Evolutionary conservation across 306 rosid species (phyloP), one percentile per base, ranked within the genome.

Genomic region (Gillenia trifoliata): DNA sequence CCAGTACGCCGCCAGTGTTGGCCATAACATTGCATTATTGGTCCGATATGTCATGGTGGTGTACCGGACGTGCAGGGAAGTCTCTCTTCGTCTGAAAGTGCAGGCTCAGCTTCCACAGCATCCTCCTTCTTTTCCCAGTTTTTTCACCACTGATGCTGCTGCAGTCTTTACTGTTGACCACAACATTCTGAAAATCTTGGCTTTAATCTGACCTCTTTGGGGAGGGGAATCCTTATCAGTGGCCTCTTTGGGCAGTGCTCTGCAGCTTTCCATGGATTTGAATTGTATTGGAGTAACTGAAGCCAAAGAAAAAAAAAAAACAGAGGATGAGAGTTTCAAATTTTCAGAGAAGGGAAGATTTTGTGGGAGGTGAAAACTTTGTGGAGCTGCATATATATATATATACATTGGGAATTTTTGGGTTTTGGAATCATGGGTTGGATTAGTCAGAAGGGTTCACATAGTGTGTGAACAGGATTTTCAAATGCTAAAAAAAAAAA

Each of bases 211-310:
- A 66, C 77, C 84, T 57, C 80, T 80, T 4, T 1, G 67, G 4
- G 84, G 84, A 30, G 84, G 84, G 84, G 84, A 28, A 75, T 9
- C 28, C 80, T 75, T 19, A 16, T 54, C 64, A 26, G 5, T 54
- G 64, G 47, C n/a, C 33, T 73, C 77, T n/a, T 30, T 60, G 60
- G 68, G 31, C 68, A 29, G 59, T 11, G 20, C 12, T 73, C 41
- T 40, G 68, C 65, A 40, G n/a, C 45, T 22, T 41, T 60, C 76
- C 68, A 60, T 60, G 77, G 28, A 28, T 19, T 43, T 56, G 75
- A 8, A 23, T 17, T 71, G 36, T 56, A 65, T 1, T n/a, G 67
- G 43, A 60, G 66, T 15, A 17, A 40, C 2, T 25, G 75, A 71
- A 25, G 54, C 30, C 28, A 54, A 16, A 9, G 8, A 34, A 11